Conservation (phyloP, 306 rosid genomes). For the Prunus kanzakura region DNA sequence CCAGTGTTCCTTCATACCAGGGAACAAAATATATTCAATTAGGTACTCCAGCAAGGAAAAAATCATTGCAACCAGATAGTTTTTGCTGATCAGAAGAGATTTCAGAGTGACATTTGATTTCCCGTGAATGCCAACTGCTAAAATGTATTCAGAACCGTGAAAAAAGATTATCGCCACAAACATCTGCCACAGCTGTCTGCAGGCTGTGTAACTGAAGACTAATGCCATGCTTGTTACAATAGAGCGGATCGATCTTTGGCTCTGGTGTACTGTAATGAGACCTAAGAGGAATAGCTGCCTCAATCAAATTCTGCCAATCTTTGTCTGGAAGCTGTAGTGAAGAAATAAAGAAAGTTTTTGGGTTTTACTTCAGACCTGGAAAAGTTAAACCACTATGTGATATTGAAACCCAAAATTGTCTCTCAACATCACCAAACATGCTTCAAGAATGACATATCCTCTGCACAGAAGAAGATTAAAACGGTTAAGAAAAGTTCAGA, state of each 20-base stretch:
- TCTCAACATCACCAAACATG: conserved; percentile 8
- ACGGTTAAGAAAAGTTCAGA: background rate
- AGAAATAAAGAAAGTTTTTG: background rate
- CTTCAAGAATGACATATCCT: conserved; percentile 21
- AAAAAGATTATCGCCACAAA: conserved; percentile 53
- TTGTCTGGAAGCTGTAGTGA: background rate
- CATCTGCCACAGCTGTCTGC: conserved; percentile 68
- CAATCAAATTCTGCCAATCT: conserved; percentile 2
- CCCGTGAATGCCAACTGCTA: conserved; percentile 71
- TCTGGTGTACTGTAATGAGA: background rate
- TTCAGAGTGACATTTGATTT: conserved; percentile 49
- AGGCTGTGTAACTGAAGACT: conserved; percentile 56
- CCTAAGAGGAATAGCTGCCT: conserved; percentile 4
- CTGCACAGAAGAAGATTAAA: background rate
- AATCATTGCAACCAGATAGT: conserved; percentile 65
- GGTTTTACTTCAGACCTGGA: conserved; percentile 22
- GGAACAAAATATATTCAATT: conserved; percentile 50
- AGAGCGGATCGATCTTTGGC: background rate
- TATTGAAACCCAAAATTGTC: conserved; percentile 6
- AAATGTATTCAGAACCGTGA: conserved; percentile 71
- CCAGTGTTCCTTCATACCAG: conserved; percentile 71
- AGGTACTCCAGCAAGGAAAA: conserved; percentile 68
- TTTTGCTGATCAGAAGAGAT: conserved; percentile 73
- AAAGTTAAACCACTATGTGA: conserved; percentile 7
- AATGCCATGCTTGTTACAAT: conserved; percentile 46